Evolutionary conservation across 768 basidiomycete species (phyloP).

Genomic region (Tulasnella sp.): DNA sequence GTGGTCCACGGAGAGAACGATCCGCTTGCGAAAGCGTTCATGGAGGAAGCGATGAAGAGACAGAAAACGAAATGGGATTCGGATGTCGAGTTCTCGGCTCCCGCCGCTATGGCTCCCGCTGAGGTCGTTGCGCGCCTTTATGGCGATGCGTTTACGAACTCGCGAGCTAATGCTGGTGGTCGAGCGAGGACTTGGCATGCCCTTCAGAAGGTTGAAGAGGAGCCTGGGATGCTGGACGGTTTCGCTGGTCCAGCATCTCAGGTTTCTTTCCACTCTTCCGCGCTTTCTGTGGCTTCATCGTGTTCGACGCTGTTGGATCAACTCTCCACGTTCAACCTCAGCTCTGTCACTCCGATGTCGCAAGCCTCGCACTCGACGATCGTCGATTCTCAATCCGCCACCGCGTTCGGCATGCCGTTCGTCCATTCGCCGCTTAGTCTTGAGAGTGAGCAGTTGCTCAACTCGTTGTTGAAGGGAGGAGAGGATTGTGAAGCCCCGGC

Average conservation of each 20-base stretch:
- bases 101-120: neutral
- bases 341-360: neutral
- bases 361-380: neutral
- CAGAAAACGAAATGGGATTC: neutral
- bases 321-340: neutral
- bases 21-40: neutral
- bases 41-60: slow-evolving; percentile 7
- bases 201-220: neutral
- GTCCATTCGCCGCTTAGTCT: neutral
- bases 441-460: neutral
- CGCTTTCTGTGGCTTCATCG: neutral
- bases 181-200: slow-evolving; percentile 14
- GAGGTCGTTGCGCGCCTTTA: neutral
- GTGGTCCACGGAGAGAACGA: slow-evolving; percentile 15
- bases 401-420: neutral
- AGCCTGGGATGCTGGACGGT: neutral
- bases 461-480: neutral
- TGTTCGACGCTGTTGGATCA: neutral
- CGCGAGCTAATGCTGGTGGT: slow-evolving; percentile 4
- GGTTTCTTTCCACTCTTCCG: neutral
- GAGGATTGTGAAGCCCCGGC: neutral
- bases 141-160: neutral
- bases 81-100: neutral
- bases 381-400: neutral
- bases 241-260: neutral